A percentile compares a stretch with the other conserved stretches of the same genome.
Evolutionary conservation across 2,329 filamentous ascomycete species (phyloP).

Genomic region (Dothideomycetidae sp.): DNA sequence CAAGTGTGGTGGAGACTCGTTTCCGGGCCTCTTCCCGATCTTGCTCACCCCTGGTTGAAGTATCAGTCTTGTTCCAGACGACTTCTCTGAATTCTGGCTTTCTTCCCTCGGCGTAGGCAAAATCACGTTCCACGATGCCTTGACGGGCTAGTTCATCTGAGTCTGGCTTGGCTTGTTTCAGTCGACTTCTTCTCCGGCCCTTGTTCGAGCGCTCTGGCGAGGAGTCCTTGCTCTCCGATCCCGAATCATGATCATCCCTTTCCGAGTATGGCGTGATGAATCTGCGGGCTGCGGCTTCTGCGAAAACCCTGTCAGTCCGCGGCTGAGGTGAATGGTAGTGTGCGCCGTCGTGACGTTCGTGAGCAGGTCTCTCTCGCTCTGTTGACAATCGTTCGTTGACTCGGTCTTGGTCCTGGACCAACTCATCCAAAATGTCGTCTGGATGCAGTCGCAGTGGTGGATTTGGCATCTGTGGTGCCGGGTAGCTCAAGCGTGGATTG

Average conservation of each 20-base stretch:
- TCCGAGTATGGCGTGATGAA: neutral
- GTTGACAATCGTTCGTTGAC: neutral
- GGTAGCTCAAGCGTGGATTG: neutral
- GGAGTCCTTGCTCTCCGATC: too few species aligned
- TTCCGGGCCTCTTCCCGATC: too few species aligned
- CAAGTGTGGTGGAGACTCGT: too few species aligned
- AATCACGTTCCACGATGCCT: neutral
- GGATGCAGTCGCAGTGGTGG: neutral
- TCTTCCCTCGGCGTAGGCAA: neutral
- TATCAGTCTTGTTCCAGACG: too few species aligned
- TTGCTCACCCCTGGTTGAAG: too few species aligned
- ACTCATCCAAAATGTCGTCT: neutral
- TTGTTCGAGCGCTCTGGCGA: too few species aligned
- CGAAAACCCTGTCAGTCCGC: slow-evolving; percentile 5
- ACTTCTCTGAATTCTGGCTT: neutral
- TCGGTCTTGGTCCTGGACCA: neutral
- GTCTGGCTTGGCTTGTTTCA: too few species aligned
- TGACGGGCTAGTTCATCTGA: neutral
- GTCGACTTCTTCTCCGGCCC: too few species aligned
- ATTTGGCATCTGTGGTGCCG: neutral
- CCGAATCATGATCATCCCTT: neutral
- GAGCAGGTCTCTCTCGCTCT: neutral
- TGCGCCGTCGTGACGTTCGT: slow-evolving; percentile 1
- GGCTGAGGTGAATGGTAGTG: slow-evolving; percentile 1
- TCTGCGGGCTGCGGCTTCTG: slow-evolving; percentile 5